Base-by-base conservation (phyloP, 768 basidiomycete species). In the Lactarius deliciosus region DNA sequence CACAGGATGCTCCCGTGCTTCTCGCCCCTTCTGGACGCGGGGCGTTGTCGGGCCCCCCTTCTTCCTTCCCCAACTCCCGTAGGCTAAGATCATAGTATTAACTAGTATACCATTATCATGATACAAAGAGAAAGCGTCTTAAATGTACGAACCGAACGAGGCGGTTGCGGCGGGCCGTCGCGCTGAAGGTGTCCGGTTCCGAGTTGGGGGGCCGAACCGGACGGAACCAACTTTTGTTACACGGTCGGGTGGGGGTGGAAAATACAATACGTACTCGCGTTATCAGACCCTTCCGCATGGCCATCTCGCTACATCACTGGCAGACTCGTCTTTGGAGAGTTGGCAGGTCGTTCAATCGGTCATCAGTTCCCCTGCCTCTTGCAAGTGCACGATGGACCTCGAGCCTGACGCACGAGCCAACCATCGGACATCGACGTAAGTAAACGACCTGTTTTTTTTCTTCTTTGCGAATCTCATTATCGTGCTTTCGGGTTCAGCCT, bases 401-500 rank as follows among this genome's bases (percentile, higher is more conserved):
- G 9, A 56, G 22, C 18, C 22, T 22, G 25, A 13, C 57, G 3
- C 65, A 69, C n/a, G 50, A 50, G 25, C 13, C 57, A 38, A 25
- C 45, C 60, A 1, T 38, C 64, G 10, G 68, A 66, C 38, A 66
- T 71, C n/a, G 63, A 70, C 36, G 70, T 32, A 34, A 65, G 57
- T 50, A 47, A 18, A 34, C 55, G 2, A 22, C 36, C 38, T 10
- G 18, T 22, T 8, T 22, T 8, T 22, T 10, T 22, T 7, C 25
- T 20, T 57, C 13, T 28, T 30, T n/a, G 32, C 30, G 32, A 45
- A 20, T 55, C 30, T 60, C 30, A 54, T 69, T n/a, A 60, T 59
- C 36, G 55, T 43, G 2, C n/a, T 57, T 34, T 41, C 16, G 30
- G 22, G 16, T 34, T 2, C 64, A 71, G 70, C 60, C 57, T 15